Evolutionary conservation across 176 grass and related monocot species (phyloP).

Genomic region (Carex pumila): DNA sequence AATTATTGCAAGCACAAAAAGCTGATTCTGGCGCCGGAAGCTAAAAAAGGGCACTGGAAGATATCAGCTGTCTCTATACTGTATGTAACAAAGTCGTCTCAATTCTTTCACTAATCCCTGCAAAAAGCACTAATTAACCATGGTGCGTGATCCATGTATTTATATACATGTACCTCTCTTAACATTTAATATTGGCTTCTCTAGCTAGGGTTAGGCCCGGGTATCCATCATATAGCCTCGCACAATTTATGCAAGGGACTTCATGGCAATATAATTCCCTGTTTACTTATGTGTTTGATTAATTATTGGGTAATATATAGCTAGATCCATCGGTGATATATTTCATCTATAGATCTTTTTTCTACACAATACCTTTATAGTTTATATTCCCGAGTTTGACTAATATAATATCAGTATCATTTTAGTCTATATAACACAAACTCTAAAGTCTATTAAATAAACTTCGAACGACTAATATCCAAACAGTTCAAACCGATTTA

Average conservation of each 20-base stretch:
- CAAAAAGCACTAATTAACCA: conserved; percentile 14
- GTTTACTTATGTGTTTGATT: not conserved
- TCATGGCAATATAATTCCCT: not conserved
- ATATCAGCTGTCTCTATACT: conserved; percentile 12
- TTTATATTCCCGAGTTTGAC: not conserved
- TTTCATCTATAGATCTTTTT: not conserved
- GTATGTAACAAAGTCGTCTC: not conserved
- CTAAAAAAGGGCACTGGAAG: conserved; percentile 1
- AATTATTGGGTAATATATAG: not conserved
- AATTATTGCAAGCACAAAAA: conserved; percentile 8
- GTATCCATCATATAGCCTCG: not conserved
- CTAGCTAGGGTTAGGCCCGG: not conserved
- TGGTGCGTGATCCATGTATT: not conserved
- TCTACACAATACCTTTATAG: not conserved
- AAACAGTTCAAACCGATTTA: too few species aligned
- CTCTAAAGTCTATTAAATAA: too few species aligned
- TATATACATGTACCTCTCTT: not conserved
- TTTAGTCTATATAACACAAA: too few species aligned
- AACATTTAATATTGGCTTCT: not conserved
- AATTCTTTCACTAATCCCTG: conserved; percentile 11
- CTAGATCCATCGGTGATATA: not conserved
- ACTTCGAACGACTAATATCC: too few species aligned
- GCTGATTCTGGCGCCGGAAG: conserved; percentile 6
- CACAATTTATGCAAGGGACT: not conserved
- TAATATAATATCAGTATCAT: too few species aligned